Percentiles rank a stretch among this genome's conserved stretches.
Conservation (phyloP, 2,329 filamentous ascomycete genomes). For the Colletotrichum australisinense region DNA sequence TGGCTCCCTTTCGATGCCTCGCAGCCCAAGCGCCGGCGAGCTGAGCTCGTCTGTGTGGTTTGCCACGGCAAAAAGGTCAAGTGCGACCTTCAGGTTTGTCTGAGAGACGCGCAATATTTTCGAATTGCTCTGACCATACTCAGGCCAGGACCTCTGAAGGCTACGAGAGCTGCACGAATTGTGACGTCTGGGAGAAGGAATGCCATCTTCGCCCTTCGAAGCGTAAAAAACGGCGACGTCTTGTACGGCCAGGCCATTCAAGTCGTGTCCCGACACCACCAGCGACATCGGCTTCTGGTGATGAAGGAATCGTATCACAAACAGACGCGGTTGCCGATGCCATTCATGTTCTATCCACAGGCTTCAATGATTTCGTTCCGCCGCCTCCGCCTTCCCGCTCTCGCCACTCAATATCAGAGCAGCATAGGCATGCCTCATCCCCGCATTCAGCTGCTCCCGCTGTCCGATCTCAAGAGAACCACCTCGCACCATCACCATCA, state of each 20-base stretch:
- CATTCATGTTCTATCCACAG: not conserved
- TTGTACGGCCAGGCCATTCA: not conserved
- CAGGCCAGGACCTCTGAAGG: constrained; percentile 39
- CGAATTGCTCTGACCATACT: not conserved
- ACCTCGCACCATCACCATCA: constrained; percentile 10
- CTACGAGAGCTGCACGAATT: constrained; percentile 43
- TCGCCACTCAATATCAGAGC: not conserved
- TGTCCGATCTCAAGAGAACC: not conserved
- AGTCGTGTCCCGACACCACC: not conserved
- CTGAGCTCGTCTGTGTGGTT: constrained; percentile 43
- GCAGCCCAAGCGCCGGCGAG: constrained; percentile 47
- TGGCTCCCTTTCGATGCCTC: constrained; percentile 47
- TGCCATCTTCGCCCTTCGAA: constrained; percentile 45
- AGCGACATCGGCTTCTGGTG: constrained; percentile 12
- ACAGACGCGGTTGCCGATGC: not conserved
- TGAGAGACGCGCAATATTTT: not conserved
- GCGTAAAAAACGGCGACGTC: constrained; percentile 39
- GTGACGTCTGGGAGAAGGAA: constrained; percentile 40
- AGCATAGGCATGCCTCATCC: not conserved
- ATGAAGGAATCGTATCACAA: not conserved
- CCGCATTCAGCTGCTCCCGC: not conserved
- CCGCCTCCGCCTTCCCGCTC: not conserved
- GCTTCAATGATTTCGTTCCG: not conserved
- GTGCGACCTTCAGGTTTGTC: constrained; percentile 45
- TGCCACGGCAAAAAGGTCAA: constrained; percentile 51